Base-by-base conservation (phyloP, 169 alveolate species). In the Amoebophrya sp. region DNA sequence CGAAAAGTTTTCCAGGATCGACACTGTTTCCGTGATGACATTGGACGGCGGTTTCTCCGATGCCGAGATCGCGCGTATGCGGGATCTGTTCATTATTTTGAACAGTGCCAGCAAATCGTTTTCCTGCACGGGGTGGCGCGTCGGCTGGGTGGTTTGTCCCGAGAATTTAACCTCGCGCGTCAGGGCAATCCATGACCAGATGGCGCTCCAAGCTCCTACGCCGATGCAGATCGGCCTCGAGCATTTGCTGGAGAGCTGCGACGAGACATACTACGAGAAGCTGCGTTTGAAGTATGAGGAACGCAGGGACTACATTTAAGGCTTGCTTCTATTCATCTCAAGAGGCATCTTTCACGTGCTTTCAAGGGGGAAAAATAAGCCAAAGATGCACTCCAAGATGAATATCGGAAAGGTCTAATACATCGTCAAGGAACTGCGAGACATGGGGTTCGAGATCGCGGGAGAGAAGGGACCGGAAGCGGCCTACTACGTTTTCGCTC, bases 91-190 rank as follows among this genome's bases (percentile, higher is more conserved):
- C 2, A 29, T 65, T 29, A 6, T 65, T 29, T 26, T 65, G 83
- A 65, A 65, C 83, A 26, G 38, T 29, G 83, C n/a, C 39, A 26
- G 38, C 39, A 65, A 65, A 26, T 12, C 36, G 10, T 65, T 65
- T 36, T 65, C 83, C 36, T 65, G 83, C 83, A 65, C 83, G 83
- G 83, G 83, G 33, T 65, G 83, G 83, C 83, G 83, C 39, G 83
- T 65, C 39, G 83, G 83, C 39, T 65, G 83, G 83, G 38, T 65
- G 83, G n/a, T 65, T 18, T 65, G 36, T 6, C 83, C 12, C 33
- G 33, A 1, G 83, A 1, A 26, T 36, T 26, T 65, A 10, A 18
- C 83, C 39, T 1, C 18, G 83, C 18, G 33, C 36, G 83, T 65
- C 83, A 29, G 83, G 38, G 83, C 83, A 29, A 36, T 65, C 39